Evolutionary conservation across 2,329 filamentous ascomycete species (phyloP).

Genomic region (Pseudogymnoascus sp.): DNA sequence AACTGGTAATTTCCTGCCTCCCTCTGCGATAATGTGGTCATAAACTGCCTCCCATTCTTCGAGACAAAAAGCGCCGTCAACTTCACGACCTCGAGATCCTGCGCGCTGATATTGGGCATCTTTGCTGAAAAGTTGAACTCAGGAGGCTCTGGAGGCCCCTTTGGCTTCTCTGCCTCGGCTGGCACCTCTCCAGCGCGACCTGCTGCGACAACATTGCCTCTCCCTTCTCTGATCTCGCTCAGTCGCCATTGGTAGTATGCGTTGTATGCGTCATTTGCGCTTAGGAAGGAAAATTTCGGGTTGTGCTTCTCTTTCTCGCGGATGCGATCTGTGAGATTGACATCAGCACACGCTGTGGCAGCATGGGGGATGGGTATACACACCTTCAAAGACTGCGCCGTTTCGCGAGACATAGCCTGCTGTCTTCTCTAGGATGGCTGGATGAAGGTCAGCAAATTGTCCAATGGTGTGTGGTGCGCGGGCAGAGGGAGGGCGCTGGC

Average conservation of each 20-base stretch:
- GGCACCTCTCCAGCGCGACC: constrained; percentile 60
- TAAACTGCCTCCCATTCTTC: constrained; percentile 84
- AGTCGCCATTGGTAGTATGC: constrained; percentile 88
- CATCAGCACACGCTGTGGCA: constrained; percentile 9
- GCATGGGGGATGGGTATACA: constrained; percentile 27
- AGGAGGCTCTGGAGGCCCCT: constrained; percentile 75
- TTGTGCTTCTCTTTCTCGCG: constrained; percentile 76
- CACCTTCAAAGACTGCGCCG: constrained; percentile 52
- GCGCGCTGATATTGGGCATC: constrained; percentile 94
- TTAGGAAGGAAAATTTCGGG: constrained; percentile 86
- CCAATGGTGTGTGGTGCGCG: constrained; percentile 26
- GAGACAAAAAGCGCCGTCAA: constrained; percentile 87
- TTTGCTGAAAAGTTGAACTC: constrained; percentile 90
- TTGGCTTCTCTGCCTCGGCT: constrained; percentile 54
- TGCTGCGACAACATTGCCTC: constrained; percentile 69
- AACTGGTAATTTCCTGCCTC: constrained; percentile 91
- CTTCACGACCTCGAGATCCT: constrained; percentile 68
- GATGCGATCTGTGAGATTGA: constrained; percentile 55
- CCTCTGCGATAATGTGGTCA: constrained; percentile 80
- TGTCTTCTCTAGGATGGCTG: constrained; percentile 78
- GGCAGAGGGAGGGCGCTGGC: constrained; percentile 19
- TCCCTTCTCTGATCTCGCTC: constrained; percentile 73
- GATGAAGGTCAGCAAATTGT: constrained; percentile 17
- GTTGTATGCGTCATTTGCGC: constrained; percentile 71
- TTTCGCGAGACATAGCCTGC: constrained; percentile 78